Evolutionary conservation across 169 alveolate genomes (phyloP), one percentile per base, ranked within the genome.

Genomic region (Miamiensis avidus): DNA sequence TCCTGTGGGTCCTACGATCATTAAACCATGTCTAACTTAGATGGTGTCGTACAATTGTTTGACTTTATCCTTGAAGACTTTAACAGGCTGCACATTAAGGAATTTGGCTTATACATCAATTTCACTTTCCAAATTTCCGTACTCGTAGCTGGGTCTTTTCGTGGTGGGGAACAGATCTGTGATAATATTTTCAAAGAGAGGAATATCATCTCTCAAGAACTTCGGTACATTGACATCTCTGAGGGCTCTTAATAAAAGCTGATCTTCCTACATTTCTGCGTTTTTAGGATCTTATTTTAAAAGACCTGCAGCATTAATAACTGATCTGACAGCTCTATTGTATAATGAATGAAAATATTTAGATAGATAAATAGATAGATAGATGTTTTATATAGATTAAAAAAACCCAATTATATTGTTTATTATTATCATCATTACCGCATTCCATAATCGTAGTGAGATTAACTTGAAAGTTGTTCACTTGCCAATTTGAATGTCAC

Each of bases 1-100:
- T 15, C 98, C 97, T 31, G 98, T 95, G 29, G 97, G 97, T 0
- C 98, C 98, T 0, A 96, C 97, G 27, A 96, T 75, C 98, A 96
- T 95, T 31, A 96, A 87, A n/a, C 98, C 97, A 88, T 96, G 98
- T 86, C 98, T 85, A 0, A 94, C 88, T 74, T 86, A 65, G 0
- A 86, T 86, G 11, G 90, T 86, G 49, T 86, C 90, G 69, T 86
- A 86, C 15, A 86, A 65, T 65, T 86, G 65, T 64, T 73, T 26
- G 1, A 86, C 75, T 69, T 86, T 86, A 81, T 86, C 90, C n/a
- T 65, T 81, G 32, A 86, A 86, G 27, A 84, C 75, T 31, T 81
- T 16, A 0, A 75, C 84, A 27, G 87, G 83, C 75, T 86, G n/a
- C 27, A 86, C 34, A 32, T 78, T 79, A 30, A 81, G 29, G 0